Base-by-base conservation (phyloP, 148 eudicot species). In the Limonium bicolor region DNA sequence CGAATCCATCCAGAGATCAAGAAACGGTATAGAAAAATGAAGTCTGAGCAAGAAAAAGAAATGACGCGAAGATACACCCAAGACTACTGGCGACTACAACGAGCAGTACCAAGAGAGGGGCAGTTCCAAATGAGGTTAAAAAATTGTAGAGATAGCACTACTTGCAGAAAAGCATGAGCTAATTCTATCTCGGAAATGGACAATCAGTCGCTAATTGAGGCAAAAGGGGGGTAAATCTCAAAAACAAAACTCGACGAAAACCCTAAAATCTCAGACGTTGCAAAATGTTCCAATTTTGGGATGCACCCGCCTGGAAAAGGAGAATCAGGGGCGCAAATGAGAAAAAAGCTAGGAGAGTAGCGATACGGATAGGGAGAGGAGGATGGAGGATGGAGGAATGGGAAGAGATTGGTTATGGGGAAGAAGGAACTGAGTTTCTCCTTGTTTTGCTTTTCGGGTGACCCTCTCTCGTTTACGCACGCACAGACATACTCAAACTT, bases 1-100 rank as follows among this genome's bases (percentile, higher is more conserved):
- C 60, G 67, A 72, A 65, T 83, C 87, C 94, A 83, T 83, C 23
- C 12, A 46, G 41, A 45, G 43, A 76, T 67, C 72, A 69, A 76
- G 71, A 65, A 25, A 45, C 37, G 4, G 27, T 0, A 50, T 5
- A 17, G 35, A 34, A 49, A 49, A 14, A 29, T 23, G 36, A 14
- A 16, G 22, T 6, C 34, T 18, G 35, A n/a, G 26, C 19, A 28
- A 18, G 7, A 17, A n/a, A 27, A 13, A 36, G 7, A 20, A 17
- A 36, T 35, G 37, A 8, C n/a, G 7, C 16, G 22, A 10, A 48
- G 27, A 21, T 31, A n/a, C 21, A 30, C 39, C 23, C 9, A 9
- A 17, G 26, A 38, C 8, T 7, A 9, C 42, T 21, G 27, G 26
- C 20, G 27, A 22, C 7, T 41, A 10, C 43, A 27, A 27, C 12